Conservation (phyloP, 2,329 filamentous ascomycete genomes). For the Malbranchea cinnamomea region DNA sequence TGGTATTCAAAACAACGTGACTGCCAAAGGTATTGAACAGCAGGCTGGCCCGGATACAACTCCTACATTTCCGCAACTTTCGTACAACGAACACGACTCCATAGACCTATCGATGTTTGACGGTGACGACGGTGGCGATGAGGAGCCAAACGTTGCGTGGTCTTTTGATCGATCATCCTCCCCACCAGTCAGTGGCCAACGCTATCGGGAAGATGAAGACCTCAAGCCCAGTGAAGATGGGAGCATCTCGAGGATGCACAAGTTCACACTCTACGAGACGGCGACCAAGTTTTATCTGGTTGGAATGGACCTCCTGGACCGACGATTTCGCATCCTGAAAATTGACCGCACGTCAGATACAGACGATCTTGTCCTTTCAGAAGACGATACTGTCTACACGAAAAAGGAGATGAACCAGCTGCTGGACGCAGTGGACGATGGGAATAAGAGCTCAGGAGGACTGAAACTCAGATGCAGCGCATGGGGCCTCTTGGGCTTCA, state of each 20-base stretch:
- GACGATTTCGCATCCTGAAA: conserved; percentile 78
- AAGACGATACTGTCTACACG: conserved; percentile 90
- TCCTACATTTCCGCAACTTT: conserved; percentile 9
- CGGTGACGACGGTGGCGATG: conserved; percentile 27
- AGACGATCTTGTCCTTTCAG: conserved; percentile 66
- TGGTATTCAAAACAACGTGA: neutral
- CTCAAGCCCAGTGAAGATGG: conserved; percentile 25
- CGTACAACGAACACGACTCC: conserved; percentile 19
- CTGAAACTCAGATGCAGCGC: conserved; percentile 78
- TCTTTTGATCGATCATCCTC: conserved; percentile 29
- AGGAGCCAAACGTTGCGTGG: conserved; percentile 29
- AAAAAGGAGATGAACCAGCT: conserved; percentile 85
- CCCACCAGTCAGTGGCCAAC: conserved; percentile 23
- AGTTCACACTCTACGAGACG: conserved; percentile 95
- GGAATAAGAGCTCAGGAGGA: conserved; percentile 79
- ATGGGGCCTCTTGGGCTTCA: conserved; percentile 90
- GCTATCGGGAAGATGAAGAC: conserved; percentile 20
- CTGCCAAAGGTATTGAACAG: neutral
- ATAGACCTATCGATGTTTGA: conserved; percentile 18
- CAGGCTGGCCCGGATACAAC: neutral
- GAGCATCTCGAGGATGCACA: conserved; percentile 64
- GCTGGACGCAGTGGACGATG: conserved; percentile 88
- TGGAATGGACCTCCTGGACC: conserved; percentile 79
- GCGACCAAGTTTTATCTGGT: conserved; percentile 87
- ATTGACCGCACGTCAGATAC: conserved; percentile 78